Evolutionary conservation across 1,284 basidiomycete genomes (phyloP).

Genomic region (Cutaneotrichosporon cutaneum): DNA sequence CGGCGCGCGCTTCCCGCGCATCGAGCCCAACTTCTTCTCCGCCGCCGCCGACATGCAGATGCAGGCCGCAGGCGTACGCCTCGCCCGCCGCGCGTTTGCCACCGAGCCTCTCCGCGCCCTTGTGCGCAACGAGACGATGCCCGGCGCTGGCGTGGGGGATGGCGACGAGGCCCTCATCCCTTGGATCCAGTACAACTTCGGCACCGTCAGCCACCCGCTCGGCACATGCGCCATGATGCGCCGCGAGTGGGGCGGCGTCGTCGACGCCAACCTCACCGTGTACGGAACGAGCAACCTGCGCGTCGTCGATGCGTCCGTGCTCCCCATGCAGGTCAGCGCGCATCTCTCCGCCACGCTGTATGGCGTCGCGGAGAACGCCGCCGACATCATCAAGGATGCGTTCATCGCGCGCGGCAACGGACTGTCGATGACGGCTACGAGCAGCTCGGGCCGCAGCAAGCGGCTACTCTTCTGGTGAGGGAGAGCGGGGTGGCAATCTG

Average conservation of each 20-base stretch:
- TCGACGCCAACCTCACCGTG: slow-evolving; percentile 62
- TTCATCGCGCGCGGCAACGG: neutral
- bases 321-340: slow-evolving; percentile 53
- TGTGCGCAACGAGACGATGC: slow-evolving; percentile 12
- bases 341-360: slow-evolving; percentile 59
- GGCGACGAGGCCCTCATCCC: neutral
- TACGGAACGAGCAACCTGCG: slow-evolving; percentile 61
- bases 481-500: no score
- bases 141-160: slow-evolving; percentile 2
- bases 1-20: slow-evolving; percentile 59
- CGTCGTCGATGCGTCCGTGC: slow-evolving; percentile 54
- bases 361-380: slow-evolving; percentile 67
- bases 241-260: slow-evolving; percentile 62
- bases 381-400: slow-evolving; percentile 59
- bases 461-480: neutral
- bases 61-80: slow-evolving; percentile 41
- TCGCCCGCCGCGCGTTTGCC: slow-evolving; percentile 42
- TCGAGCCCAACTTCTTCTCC: slow-evolving; percentile 57
- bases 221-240: slow-evolving; percentile 67
- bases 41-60: slow-evolving; percentile 46
- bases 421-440: neutral
- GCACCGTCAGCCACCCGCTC: slow-evolving; percentile 59
- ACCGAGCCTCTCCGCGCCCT: slow-evolving; percentile 32
- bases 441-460: neutral
- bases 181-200: slow-evolving; percentile 21